phyloP scores from a whole-genome alignment of 495 filamentous ascomycete species.

The Penicillium simplicissimum region DNA sequence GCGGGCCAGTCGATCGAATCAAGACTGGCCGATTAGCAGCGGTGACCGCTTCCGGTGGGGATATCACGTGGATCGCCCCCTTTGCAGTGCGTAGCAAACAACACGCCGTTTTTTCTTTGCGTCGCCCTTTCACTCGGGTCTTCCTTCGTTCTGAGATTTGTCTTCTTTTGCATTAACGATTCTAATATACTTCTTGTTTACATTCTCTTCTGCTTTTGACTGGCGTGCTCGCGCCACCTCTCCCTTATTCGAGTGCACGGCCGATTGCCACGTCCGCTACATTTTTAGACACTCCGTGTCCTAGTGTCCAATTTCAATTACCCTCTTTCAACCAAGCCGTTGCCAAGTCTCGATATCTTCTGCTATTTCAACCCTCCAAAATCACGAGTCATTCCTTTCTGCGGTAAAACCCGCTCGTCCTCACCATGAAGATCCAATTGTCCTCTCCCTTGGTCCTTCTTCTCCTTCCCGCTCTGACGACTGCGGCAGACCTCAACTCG shows the following conservation, averaged over 20 bases:
- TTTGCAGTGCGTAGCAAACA: conserved; percentile 6
- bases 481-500: conserved; percentile 25
- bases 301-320: background rate
- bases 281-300: conserved; percentile 1
- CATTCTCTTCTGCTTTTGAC: background rate
- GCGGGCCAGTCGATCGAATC: background rate
- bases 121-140: background rate
- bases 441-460: conserved; percentile 36
- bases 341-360: background rate
- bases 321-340: background rate
- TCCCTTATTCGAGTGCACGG: background rate
- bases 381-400: conserved; percentile 16
- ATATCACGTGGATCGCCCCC: conserved; percentile 11
- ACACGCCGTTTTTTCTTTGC: conserved; percentile 3
- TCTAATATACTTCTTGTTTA: background rate
- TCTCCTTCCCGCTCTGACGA: conserved; percentile 40
- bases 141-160: background rate
- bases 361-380: background rate
- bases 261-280: background rate
- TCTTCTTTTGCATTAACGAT: conserved; percentile 8
- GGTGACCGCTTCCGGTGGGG: conserved; percentile 3
- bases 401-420: conserved; percentile 8
- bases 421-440: conserved; percentile 37
- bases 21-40: background rate
- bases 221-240: background rate